These are phyloP conservation scores for Scheffersomyces spartinae DNA, from an alignment of 805 yeast genomes.

Conservation along the genomic window DNA sequence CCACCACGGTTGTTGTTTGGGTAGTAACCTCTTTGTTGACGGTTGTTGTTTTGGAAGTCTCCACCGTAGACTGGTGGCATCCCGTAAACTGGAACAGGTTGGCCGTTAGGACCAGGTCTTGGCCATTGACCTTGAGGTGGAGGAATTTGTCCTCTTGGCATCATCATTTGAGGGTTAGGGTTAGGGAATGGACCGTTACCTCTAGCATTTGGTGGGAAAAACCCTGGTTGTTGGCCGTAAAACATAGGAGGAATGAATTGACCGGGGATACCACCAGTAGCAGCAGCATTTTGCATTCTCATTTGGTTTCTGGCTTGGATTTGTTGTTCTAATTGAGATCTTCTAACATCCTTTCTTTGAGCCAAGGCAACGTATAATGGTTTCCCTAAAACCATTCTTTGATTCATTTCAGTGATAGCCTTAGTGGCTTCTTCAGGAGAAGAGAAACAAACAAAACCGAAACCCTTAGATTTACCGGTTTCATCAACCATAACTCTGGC, in stretches of 20 bases:
- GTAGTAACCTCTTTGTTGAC: constrained; percentile 24
- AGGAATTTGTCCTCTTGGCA: constrained; percentile 56
- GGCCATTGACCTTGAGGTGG: constrained; percentile 62
- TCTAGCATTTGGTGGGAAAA: constrained; percentile 75
- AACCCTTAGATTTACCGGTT: constrained; percentile 90
- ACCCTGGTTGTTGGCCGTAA: constrained; percentile 76
- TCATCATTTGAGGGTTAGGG: constrained; percentile 75
- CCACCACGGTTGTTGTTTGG: constrained; percentile 31
- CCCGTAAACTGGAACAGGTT: constrained; percentile 73
- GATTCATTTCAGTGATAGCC: constrained; percentile 98
- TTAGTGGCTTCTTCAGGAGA: constrained; percentile 98
- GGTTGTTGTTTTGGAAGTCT: constrained; percentile 35
- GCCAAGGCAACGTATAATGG: constrained; percentile 98
- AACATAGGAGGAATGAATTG: constrained; percentile 83
- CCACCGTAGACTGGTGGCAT: constrained; percentile 69
- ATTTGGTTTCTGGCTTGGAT: constrained; percentile 96
- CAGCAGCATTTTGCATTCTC: constrained; percentile 96
- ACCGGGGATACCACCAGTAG: constrained; percentile 75
- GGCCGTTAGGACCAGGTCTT: constrained; percentile 72
- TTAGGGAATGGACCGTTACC: constrained; percentile 66
- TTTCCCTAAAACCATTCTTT: constrained; percentile 87
- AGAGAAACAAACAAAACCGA: constrained; percentile 97
- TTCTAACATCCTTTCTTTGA: constrained; percentile 96
- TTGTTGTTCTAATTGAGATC: constrained; percentile 94
- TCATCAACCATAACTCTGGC: constrained; percentile 96